phyloP scores from a whole-genome alignment of 2,329 filamentous ascomycete species.

The Aureobasidium subglaciale region DNA sequence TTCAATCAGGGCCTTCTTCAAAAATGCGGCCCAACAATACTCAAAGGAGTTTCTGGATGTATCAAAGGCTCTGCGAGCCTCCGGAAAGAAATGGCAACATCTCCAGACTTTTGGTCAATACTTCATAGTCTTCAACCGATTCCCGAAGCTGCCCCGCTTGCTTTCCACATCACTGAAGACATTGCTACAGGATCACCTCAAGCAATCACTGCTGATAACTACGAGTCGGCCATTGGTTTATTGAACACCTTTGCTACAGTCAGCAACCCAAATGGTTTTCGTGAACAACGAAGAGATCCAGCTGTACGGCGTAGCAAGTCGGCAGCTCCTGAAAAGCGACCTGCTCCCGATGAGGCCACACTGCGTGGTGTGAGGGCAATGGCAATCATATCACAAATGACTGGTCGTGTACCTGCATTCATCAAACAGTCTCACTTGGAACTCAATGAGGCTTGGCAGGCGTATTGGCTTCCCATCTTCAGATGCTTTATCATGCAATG shows the following conservation, averaged over 20 bases:
- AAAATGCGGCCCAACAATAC: conserved; percentile 65
- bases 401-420: conserved; percentile 70
- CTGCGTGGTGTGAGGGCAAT: conserved; percentile 79
- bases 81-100: conserved; percentile 88
- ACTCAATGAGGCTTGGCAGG: conserved; percentile 68
- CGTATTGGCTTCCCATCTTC: conserved; percentile 96
- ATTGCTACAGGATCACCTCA: conserved; percentile 65
- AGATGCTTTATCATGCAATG: conserved; percentile 82
- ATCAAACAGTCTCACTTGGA: conserved; percentile 93
- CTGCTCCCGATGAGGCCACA: conserved; percentile 49
- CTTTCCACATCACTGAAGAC: conserved; percentile 81
- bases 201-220: conserved; percentile 90
- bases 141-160: conserved; percentile 61
- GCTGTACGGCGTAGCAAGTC: conserved; percentile 36
- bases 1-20: conserved; percentile 72
- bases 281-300: conserved; percentile 55
- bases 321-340: conserved; percentile 41
- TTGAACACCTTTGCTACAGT: conserved; percentile 86
- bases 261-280: conserved; percentile 62
- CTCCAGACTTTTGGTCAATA: conserved; percentile 94
- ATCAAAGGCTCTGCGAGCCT: conserved; percentile 71
- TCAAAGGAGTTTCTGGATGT: conserved; percentile 73
- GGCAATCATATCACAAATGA: conserved; percentile 73
- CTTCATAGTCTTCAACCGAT: conserved; percentile 66
- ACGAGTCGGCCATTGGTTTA: conserved; percentile 76